phyloP scores from a whole-genome alignment of 495 filamentous ascomycete genomes.

The Neurospora sublineolata region DNA sequence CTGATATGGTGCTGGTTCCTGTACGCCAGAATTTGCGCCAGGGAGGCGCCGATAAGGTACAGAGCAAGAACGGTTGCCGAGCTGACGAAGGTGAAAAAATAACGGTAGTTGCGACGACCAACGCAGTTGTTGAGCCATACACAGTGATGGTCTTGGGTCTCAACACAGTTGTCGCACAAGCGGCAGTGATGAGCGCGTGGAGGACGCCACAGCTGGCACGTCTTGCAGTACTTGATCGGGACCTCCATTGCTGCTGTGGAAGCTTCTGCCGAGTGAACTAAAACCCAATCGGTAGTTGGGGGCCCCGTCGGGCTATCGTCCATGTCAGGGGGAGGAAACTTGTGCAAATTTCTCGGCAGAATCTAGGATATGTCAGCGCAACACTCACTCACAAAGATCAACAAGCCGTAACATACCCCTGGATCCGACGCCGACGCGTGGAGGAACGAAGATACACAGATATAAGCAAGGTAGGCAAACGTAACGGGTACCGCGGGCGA shows the following conservation, averaged over 20 bases:
- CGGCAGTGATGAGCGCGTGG: constrained; percentile 93
- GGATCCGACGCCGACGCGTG: constrained; percentile 88
- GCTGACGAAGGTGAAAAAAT: constrained; percentile 84
- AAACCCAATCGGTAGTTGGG: constrained; percentile 79
- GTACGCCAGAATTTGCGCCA: constrained; percentile 73
- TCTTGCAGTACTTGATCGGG: constrained; percentile 93
- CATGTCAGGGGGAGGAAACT: constrained; percentile 41
- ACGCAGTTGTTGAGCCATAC: constrained; percentile 99
- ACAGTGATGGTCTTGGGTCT: constrained; percentile 97
- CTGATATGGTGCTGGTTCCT: constrained; percentile 44
- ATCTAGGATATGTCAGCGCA: constrained; percentile 42
- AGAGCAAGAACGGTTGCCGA: constrained; percentile 62
- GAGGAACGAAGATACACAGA: constrained; percentile 85
- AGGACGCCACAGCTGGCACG: constrained; percentile 92
- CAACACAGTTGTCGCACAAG: constrained; percentile 90
- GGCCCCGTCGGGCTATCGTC: constrained; percentile 76
- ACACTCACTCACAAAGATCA: not conserved
- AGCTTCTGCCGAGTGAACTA: constrained; percentile 67
- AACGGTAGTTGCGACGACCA: constrained; percentile 93
- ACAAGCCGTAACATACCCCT: constrained; percentile 52
- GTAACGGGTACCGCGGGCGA: constrained; percentile 86
- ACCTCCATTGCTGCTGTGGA: constrained; percentile 83
- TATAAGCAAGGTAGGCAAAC: constrained; percentile 80
- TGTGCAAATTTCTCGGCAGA: constrained; percentile 67
- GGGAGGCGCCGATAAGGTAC: constrained; percentile 61